Conservation (phyloP, 1,284 basidiomycete species). For the Dichomitus squalens region DNA sequence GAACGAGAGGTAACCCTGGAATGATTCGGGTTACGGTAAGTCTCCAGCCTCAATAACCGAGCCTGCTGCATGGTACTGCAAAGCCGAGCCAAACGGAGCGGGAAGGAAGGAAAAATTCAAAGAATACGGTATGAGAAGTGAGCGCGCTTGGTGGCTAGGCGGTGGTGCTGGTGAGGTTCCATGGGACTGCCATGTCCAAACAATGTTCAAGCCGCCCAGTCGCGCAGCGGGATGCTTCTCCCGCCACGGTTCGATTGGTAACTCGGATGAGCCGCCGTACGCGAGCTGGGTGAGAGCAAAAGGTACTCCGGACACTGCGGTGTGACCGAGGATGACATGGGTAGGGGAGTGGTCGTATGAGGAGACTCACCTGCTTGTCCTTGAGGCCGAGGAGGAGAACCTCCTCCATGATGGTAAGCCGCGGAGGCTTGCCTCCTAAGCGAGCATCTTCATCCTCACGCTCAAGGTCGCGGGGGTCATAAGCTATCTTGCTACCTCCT, state of each 20-base stretch:
- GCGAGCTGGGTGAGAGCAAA: not conserved
- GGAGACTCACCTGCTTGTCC: slow-evolving; percentile 75
- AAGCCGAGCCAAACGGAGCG: not conserved
- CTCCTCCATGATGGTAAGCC: slow-evolving; percentile 96
- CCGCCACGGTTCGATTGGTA: not conserved
- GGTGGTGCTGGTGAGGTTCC: not conserved
- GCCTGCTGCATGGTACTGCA: not conserved
- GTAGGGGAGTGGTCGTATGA: not conserved
- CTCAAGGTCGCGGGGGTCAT: slow-evolving; percentile 90
- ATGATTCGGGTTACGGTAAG: not conserved
- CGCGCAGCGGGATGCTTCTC: not conserved
- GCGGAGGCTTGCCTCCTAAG: slow-evolving; percentile 76
- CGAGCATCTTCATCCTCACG: slow-evolving; percentile 72
- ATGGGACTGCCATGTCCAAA: not conserved
- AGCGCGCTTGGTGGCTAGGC: not conserved
- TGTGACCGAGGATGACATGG: not conserved
- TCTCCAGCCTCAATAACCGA: not conserved
- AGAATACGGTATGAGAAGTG: not conserved
- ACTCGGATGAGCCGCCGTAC: not conserved
- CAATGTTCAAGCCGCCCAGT: not conserved
- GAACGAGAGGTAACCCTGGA: slow-evolving; percentile 91
- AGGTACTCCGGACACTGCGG: not conserved
- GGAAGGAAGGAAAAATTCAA: not conserved
- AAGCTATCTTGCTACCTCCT: slow-evolving; percentile 87
- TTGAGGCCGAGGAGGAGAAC: slow-evolving; percentile 90